These are phyloP conservation scores for Cerrena zonata DNA, from an alignment of 1,284 basidiomycete genomes.

Conservation along the genomic window DNA sequence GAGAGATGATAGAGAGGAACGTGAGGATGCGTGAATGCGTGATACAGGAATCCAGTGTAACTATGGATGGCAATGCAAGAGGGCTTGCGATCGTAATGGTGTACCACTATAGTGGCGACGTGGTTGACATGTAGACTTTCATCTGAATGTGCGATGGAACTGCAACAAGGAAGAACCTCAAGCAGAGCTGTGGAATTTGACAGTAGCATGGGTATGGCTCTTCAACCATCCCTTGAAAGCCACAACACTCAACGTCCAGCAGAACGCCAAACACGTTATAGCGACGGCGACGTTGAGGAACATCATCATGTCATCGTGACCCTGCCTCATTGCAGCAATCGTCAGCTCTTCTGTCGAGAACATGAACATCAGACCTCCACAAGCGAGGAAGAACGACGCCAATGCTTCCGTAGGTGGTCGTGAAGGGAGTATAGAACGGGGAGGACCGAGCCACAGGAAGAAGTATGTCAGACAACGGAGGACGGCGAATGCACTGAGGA, in stretches of 20 bases:
- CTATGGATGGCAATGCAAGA: background rate
- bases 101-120: too few relatives aligned
- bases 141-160: too few relatives aligned
- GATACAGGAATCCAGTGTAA: background rate
- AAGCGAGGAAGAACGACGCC: slow-evolving; percentile 80
- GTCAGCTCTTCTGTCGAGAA: slow-evolving; percentile 87
- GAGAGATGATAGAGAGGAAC: background rate
- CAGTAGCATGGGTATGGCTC: slow-evolving; percentile 37
- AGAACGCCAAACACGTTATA: slow-evolving; percentile 76
- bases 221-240: slow-evolving; percentile 76
- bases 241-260: slow-evolving; percentile 71
- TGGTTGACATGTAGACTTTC: too few relatives aligned
- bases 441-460: slow-evolving; percentile 84
- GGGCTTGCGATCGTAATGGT: too few relatives aligned
- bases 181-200: slow-evolving; percentile 44
- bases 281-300: slow-evolving; percentile 77
- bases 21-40: too few relatives aligned
- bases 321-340: slow-evolving; percentile 86
- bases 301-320: slow-evolving; percentile 88
- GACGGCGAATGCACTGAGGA: slow-evolving; percentile 78
- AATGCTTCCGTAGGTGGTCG: slow-evolving; percentile 91
- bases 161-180: too few relatives aligned
- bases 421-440: slow-evolving; percentile 76
- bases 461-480: slow-evolving; percentile 86
- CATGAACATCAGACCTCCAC: slow-evolving; percentile 88